Evolutionary conservation across 768 basidiomycete genomes (phyloP).

Genomic region (Megacollybia marginata): DNA sequence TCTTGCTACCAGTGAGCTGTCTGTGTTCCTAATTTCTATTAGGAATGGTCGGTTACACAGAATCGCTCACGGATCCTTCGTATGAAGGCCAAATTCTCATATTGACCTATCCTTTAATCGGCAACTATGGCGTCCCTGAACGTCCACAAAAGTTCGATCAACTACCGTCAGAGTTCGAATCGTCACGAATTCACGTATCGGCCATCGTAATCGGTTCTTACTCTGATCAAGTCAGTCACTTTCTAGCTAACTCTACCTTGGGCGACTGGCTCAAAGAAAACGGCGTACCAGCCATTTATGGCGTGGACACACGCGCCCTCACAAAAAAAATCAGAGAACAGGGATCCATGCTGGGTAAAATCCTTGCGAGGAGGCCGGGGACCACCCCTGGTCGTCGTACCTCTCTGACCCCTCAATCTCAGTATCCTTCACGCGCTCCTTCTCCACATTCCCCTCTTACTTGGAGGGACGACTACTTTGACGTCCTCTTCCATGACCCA

Average conservation of each 20-base stretch:
- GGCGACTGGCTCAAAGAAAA: constrained; percentile 94
- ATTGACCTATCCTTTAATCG: constrained; percentile 92
- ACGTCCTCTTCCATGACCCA: constrained; percentile 81
- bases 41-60: constrained; percentile 99
- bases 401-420: constrained; percentile 27
- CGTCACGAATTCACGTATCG: constrained; percentile 87
- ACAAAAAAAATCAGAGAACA: constrained; percentile 96
- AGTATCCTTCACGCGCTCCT: constrained; percentile 38
- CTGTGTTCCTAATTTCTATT: constrained; percentile 1
- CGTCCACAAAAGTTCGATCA: constrained; percentile 43
- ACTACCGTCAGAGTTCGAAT: constrained; percentile 82
- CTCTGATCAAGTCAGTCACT: constrained; percentile 91
- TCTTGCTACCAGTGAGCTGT: constrained; percentile 1
- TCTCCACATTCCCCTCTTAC: constrained; percentile 33
- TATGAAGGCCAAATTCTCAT: constrained; percentile 98
- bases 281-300: constrained; percentile 88
- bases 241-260: constrained; percentile 82
- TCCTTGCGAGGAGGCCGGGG: constrained; percentile 59
- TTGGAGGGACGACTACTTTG: constrained; percentile 83
- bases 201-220: constrained; percentile 92
- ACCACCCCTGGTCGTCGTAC: constrained; percentile 32
- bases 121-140: constrained; percentile 94
- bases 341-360: constrained; percentile 83
- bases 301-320: constrained; percentile 92
- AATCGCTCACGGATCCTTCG: constrained; percentile 96